Evolutionary conservation across 2,329 filamentous ascomycete species (phyloP), one percentile per base, ranked within the genome.

Genomic region (Alternaria conjuncta): DNA sequence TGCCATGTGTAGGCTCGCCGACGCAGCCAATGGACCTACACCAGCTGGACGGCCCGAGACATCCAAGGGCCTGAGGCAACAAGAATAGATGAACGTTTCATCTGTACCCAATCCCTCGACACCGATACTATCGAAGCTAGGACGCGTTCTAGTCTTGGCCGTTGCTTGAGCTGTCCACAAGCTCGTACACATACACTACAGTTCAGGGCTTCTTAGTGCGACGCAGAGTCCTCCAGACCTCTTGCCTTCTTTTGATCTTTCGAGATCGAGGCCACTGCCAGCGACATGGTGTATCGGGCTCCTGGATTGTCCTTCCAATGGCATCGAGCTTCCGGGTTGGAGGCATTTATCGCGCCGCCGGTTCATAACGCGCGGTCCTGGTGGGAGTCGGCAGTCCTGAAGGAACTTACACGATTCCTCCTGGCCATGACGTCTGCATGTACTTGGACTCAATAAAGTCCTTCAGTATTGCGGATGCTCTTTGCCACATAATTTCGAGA

Each of bases 361-460:
- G 3, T 11, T 9, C 11, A 12, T 3, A 41, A 51, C 15, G 46
- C 36, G 32, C 21, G 11, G 20, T 26, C 43, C 28, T 50, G 32
- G 9, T 13, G 30, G 7, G 11, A 30, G 32, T 25, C 45, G n/a
- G 54, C 9, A 43, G 28, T 61, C 59, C 59, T 58, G 2, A 5
- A 57, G 36, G 11, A 61, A 50, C 13, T 21, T 41, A 45, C 57
- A 53, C 36, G 13, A 3, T 23, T 6, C 11, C 21, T 28, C 23
- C 20, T 49, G 25, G 32, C 41, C 21, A 47, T 57, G 46, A 61
- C 44, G 21, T 36, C n/a, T 12, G 20, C 2, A 8, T 15, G 13
- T 20, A 20, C 11, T 23, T 57, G 45, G 18, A 45, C 53, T 61
- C 57, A 47, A 65, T 65, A 67, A 67, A 60, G 64, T 67, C 60